A percentile compares a stretch with the other conserved stretches of the same genome.
These are phyloP conservation scores for Naganishia vaughanmartiniae DNA, from an alignment of 768 basidiomycete species.

Conservation along the genomic window DNA sequence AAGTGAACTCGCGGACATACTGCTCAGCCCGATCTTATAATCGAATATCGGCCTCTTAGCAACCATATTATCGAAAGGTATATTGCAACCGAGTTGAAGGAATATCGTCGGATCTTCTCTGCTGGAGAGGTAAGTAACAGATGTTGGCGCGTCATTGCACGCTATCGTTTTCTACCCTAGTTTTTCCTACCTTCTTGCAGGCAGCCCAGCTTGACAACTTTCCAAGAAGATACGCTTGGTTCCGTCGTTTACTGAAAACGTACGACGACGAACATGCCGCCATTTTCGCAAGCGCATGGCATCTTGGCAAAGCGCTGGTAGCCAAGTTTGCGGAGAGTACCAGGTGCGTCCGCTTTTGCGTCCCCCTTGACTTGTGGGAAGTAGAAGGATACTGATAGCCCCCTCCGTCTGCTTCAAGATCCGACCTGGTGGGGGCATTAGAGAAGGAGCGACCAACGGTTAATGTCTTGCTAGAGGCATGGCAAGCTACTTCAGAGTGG, in stretches of 20 bases:
- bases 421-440: slow-evolving; percentile 76
- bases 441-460: slow-evolving; percentile 76
- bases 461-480: slow-evolving; percentile 73
- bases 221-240: slow-evolving; percentile 90
- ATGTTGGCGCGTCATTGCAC: neutral
- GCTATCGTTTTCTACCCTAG: neutral
- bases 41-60: slow-evolving; percentile 35
- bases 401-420: slow-evolving; percentile 55
- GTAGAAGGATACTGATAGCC: neutral
- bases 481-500: slow-evolving; percentile 84
- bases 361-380: neutral
- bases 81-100: slow-evolving; percentile 82
- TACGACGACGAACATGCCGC: slow-evolving; percentile 83
- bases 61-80: slow-evolving; percentile 80
- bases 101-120: slow-evolving; percentile 93
- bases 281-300: slow-evolving; percentile 83
- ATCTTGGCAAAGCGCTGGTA: slow-evolving; percentile 73
- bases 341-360: slow-evolving; percentile 57
- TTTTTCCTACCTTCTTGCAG: slow-evolving; percentile 33
- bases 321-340: slow-evolving; percentile 89
- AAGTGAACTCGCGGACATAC: slow-evolving; percentile 28
- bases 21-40: neutral
- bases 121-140: slow-evolving; percentile 71
- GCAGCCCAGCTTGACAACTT: slow-evolving; percentile 94
- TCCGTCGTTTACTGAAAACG: slow-evolving; percentile 73